Evolutionary conservation across 805 yeast species (phyloP), one percentile per base, ranked within the genome.

Genomic region (Saturnispora silvae): DNA sequence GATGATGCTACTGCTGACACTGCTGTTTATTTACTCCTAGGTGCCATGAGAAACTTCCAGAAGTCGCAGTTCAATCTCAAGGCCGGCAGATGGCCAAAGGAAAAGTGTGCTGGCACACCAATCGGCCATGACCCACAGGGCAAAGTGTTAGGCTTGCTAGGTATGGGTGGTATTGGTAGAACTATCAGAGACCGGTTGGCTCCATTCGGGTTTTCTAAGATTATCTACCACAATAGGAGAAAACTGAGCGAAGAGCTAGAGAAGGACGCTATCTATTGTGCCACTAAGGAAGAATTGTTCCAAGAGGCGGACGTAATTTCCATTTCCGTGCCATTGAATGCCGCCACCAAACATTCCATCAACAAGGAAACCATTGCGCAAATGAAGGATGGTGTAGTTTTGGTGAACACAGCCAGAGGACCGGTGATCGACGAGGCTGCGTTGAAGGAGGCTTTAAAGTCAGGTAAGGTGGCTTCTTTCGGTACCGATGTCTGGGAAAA

Each of bases 161-260:
- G 95, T 13, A 68, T 85, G 72, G 95, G 95, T 24, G 94, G 94
- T 25, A 84, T 85, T 59, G 95, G 95, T 33, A 72, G 86, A 41
- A 81, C 83, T 22, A 75, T 85, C 36, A 68, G 84, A 37, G 73
- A 75, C 45, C 70, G 89, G 48, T 65, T 82, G 44, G 59, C 61
- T 45, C 87, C 89, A 7, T 84, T 85, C 57, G 94, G 92, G 3
- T 82, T 84, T 57, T 61, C 57, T 24, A 75, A 72, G 49, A 72
- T 81, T 45, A 57, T 79, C 27, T 85, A 85, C 59, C 70, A 84
- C 59, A 85, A 83, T 63, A 71, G 95, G 48, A 59, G 57, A 34
- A 62, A 65, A 52, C 62, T 85, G 44, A 38, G 67, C 5, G 60
- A 72, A 1, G 87, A 78, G 17, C 59, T 77, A 41, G 94, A 81